A percentile compares a stretch with the other conserved stretches of the same genome.
These are phyloP conservation scores for Radiomyces spectabilis DNA, from an alignment of 192 early-diverging fungal species.

Conservation along the genomic window DNA sequence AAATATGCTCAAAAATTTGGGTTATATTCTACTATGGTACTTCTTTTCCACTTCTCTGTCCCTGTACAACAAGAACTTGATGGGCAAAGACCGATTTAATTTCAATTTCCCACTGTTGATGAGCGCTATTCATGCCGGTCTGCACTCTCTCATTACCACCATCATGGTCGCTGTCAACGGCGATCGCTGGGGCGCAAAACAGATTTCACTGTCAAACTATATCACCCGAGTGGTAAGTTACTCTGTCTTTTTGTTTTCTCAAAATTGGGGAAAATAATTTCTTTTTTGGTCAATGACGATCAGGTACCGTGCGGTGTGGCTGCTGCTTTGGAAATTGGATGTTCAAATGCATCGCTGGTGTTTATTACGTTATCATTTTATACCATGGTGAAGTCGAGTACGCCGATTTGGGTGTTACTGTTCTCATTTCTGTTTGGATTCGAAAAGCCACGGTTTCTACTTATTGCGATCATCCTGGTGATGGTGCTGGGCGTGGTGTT, in stretches of 20 bases:
- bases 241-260: neutral
- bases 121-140: constrained; percentile 63
- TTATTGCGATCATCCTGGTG: constrained; percentile 60
- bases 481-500: constrained; percentile 72
- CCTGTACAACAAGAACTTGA: constrained; percentile 82
- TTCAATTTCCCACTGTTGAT: constrained; percentile 74
- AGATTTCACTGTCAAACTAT: constrained; percentile 19
- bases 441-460: constrained; percentile 51
- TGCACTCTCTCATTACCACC: constrained; percentile 62
- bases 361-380: constrained; percentile 82
- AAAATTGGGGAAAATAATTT: neutral
- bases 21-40: constrained; percentile 62
- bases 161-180: constrained; percentile 30
- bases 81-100: constrained; percentile 65
- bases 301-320: constrained; percentile 51
- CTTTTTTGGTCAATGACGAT: neutral
- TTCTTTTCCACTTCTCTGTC: constrained; percentile 64
- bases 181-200: constrained; percentile 21
- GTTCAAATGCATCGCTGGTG: constrained; percentile 72
- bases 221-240: constrained; percentile 27
- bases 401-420: constrained; percentile 60
- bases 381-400: constrained; percentile 68
- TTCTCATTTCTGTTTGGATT: constrained; percentile 80
- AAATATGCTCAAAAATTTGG: constrained; percentile 23
- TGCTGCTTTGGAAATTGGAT: constrained; percentile 77